Conservation (phyloP, 352 stramenopile genomes). For the Phytophthora pistaciae region DNA sequence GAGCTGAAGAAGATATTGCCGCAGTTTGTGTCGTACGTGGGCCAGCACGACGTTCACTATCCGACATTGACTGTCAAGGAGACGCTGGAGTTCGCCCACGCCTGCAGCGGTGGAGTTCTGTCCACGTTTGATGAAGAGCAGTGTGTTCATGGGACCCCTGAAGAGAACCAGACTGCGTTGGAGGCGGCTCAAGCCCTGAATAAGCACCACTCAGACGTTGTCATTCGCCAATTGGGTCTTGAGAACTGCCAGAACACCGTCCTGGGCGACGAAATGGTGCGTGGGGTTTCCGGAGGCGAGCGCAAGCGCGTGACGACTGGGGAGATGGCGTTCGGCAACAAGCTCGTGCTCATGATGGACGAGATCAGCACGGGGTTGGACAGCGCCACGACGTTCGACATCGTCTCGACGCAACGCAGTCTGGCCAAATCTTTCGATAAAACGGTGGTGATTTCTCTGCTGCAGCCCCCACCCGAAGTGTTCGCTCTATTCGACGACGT, state of each 20-base stretch:
- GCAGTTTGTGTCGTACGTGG: slow-evolving; percentile 46
- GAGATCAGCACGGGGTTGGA: slow-evolving; percentile 28
- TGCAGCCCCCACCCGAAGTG: slow-evolving; percentile 48
- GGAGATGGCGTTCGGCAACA: slow-evolving; percentile 88
- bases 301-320: slow-evolving; percentile 73
- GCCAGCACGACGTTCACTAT: slow-evolving; percentile 49
- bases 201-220: slow-evolving; percentile 32
- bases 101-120: slow-evolving; percentile 40
- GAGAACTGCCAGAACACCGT: slow-evolving; percentile 82
- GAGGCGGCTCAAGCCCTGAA: slow-evolving; percentile 37
- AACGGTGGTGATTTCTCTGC: slow-evolving; percentile 49
- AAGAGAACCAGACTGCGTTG: slow-evolving; percentile 4
- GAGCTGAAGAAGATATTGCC: slow-evolving; percentile 40
- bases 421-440: slow-evolving; percentile 38
- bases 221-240: slow-evolving; percentile 53
- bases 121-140: slow-evolving; percentile 32
- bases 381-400: slow-evolving; percentile 42
- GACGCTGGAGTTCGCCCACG: slow-evolving; percentile 56
- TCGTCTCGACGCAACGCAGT: slow-evolving; percentile 45
- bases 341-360: slow-evolving; percentile 19
- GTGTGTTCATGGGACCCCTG: neutral
- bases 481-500: slow-evolving; percentile 59
- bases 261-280: slow-evolving; percentile 55
- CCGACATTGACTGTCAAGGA: slow-evolving; percentile 60
- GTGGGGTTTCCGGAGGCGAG: slow-evolving; percentile 64